Percentiles rank a stretch among this genome's conserved stretches.
Conservation (phyloP, 192 early-diverging fungal genomes). For the Entomortierella chlamydospora region DNA sequence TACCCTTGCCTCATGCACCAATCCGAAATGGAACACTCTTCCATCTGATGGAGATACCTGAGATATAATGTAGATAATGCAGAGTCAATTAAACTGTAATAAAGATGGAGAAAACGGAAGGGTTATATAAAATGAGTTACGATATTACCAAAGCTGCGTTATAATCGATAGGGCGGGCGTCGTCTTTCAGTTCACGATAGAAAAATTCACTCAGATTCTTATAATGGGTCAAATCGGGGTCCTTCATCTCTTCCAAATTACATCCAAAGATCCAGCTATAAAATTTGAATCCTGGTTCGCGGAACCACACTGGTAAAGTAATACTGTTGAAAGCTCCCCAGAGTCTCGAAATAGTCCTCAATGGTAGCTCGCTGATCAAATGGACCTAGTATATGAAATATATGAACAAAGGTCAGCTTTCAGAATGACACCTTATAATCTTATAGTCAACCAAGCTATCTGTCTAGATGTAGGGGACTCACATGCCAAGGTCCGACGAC, state of each 20-base stretch:
- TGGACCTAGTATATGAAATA: conserved; percentile 77
- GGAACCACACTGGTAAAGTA: conserved; percentile 82
- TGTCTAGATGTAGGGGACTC: background rate
- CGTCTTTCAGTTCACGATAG: conserved; percentile 88
- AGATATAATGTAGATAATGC: background rate
- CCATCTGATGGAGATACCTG: conserved; percentile 93
- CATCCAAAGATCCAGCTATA: conserved; percentile 92
- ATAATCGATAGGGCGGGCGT: conserved; percentile 77
- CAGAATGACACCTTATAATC: too few species aligned
- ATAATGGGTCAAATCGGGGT: conserved; percentile 81
- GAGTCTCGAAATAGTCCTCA: conserved; percentile 88
- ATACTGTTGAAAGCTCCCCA: conserved; percentile 91
- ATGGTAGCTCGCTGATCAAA: conserved; percentile 85
- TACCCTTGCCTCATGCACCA: conserved; percentile 80
- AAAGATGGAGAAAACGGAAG: background rate
- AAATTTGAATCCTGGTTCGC: conserved; percentile 76
- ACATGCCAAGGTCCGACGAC: conserved; percentile 88
- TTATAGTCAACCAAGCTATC: too few species aligned
- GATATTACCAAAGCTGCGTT: conserved; percentile 69
- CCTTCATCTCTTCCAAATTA: conserved; percentile 94
- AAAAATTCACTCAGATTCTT: conserved; percentile 93
- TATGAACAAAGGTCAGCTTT: background rate
- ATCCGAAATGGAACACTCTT: conserved; percentile 88
- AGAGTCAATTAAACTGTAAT: background rate
- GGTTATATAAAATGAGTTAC: background rate